These are phyloP conservation scores for Flaveria robusta DNA, from an alignment of 129 eudicot species.

Conservation along the genomic window DNA sequence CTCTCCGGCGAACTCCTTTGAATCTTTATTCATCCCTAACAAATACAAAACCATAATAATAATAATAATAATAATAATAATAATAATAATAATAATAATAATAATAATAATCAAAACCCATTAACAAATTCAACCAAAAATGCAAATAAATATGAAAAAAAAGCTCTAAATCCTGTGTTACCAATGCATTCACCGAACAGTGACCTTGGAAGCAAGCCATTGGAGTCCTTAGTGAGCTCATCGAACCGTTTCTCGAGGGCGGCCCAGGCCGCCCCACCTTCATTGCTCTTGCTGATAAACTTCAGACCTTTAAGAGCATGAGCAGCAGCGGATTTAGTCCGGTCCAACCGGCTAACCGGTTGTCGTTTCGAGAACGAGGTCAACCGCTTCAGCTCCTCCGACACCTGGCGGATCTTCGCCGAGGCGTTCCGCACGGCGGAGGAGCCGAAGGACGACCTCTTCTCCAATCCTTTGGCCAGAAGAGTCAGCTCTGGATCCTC, in stretches of 20 bases:
- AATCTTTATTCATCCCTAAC: slow-evolving; percentile 66
- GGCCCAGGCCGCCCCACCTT: slow-evolving; percentile 61
- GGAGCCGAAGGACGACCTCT: slow-evolving; percentile 55
- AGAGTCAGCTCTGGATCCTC: slow-evolving; percentile 66
- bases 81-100: no score
- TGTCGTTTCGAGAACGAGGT: slow-evolving; percentile 47
- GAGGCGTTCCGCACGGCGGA: slow-evolving; percentile 59
- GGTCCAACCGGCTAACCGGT: slow-evolving; percentile 35
- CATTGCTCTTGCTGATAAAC: slow-evolving; percentile 56
- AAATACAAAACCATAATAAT: not conserved
- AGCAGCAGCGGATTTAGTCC: slow-evolving; percentile 60
- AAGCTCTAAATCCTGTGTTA: slow-evolving; percentile 28
- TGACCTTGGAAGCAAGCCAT: slow-evolving; percentile 62
- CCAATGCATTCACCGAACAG: slow-evolving; percentile 77
- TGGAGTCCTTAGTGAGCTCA: slow-evolving; percentile 38
- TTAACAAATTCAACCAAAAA: slow-evolving; percentile 12
- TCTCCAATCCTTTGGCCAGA: slow-evolving; percentile 59
- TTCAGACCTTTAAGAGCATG: slow-evolving; percentile 61
- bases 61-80: not conserved
- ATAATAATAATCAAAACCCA: not conserved
- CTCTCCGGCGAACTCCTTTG: slow-evolving; percentile 65
- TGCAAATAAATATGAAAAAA: slow-evolving; percentile 11
- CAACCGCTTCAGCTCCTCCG: slow-evolving; percentile 57
- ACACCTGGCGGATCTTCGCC: slow-evolving; percentile 52
- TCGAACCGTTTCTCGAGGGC: slow-evolving; percentile 63